Base-by-base conservation (phyloP, 164 flowering plant genomes). In the Liriodendron chinense region DNA sequence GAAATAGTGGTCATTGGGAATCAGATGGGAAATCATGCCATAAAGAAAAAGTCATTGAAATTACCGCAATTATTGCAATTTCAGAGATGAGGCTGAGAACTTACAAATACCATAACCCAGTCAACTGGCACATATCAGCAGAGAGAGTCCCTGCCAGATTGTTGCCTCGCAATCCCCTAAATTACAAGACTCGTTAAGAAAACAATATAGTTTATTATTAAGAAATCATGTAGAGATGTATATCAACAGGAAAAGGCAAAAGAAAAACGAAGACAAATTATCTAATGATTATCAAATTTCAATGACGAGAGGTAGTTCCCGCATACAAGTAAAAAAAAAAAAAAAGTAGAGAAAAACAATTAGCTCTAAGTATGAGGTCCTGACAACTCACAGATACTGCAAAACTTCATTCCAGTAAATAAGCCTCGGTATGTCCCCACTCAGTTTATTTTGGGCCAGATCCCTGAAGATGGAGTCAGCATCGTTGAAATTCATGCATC, bases 51-150 rank as follows among this genome's bases (percentile, higher is more conserved):
- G 34, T 28, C 34, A 28, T 28, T 28, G 34, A 28, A 28, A 28
- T 28, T 28, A 28, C 34, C 2, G 34, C 34, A 64, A 2, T 23
- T 14, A 66, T 26, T 48, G 7, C 12, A 56, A 49, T 61, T 48
- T 57, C 28, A 67, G 18, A 73, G 70, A 50, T 13, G 47, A 9
- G 9, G 18, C 0, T 21, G n/a, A 48, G 22, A 23, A 90, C 99
- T 89, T 90, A 96, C 99, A 94, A 96, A 77, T 88, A 96, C 99
- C 99, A 96, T 77, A 96, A 80, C 26, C 98, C 97, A 1, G 99
- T 94, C 21, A 96, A 82, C 83, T 94, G 98, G 77, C 99, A 96
- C 80, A 94, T 92, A 79, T 96, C 98, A 23, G 97, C 88, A 68
- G 98, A 96, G 9, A 96, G 90, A 23, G 86, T 49, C 10, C 99